Conservation (phyloP, 768 basidiomycete species). For the Pulveroboletus sp. region DNA sequence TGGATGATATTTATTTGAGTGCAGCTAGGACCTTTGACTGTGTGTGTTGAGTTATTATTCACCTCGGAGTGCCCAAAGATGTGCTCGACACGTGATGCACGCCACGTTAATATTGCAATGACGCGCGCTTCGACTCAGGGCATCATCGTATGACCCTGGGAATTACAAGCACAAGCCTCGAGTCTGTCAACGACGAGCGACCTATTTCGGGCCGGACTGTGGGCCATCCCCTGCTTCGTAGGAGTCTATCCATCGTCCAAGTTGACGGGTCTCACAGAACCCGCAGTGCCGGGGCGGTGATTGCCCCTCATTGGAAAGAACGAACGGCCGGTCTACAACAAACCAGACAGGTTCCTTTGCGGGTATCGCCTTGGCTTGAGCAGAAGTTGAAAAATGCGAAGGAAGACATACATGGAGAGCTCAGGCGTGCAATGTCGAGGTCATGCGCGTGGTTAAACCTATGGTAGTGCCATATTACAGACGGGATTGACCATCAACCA, state of each 20-base stretch:
- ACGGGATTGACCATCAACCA: neutral
- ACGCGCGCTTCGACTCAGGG: neutral
- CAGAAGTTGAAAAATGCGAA: neutral
- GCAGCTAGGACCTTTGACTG: neutral
- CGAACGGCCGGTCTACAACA: neutral
- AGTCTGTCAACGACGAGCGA: too few relatives aligned
- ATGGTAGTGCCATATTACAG: neutral
- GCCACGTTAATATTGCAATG: neutral
- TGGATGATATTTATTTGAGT: neutral
- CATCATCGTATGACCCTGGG: neutral
- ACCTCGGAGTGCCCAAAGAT: neutral
- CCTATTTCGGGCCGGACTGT: neutral
- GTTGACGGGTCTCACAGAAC: neutral
- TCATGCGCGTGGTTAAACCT: neutral
- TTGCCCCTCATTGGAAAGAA: neutral
- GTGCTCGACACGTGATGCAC: neutral
- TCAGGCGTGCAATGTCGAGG: neutral
- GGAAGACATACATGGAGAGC: neutral
- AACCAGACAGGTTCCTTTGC: neutral
- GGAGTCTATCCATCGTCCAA: neutral
- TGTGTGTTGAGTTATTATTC: neutral
- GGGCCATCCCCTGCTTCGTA: neutral
- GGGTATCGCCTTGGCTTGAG: neutral
- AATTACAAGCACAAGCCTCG: too few relatives aligned
- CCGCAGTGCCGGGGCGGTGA: neutral